Conservation (phyloP, 2,329 filamentous ascomycete genomes). For the Arachnopeziza araneosa region DNA sequence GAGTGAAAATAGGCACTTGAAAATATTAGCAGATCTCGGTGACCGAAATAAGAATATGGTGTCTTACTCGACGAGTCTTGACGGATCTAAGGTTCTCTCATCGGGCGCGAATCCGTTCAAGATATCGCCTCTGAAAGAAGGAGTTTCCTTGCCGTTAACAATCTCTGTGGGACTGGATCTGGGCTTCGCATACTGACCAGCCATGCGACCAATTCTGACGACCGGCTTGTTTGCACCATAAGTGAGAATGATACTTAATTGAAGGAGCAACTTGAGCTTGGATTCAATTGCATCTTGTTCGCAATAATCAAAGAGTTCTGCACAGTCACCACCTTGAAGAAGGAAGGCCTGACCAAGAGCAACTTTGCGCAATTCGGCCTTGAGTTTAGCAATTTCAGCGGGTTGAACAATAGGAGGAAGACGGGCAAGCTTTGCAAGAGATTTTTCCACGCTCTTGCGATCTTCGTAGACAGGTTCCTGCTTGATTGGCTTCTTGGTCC, state of each 20-base stretch:
- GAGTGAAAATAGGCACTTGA: constrained; percentile 87
- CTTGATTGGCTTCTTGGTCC: constrained; percentile 74
- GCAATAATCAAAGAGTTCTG: constrained; percentile 96
- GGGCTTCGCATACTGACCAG: constrained; percentile 96
- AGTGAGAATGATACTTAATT: constrained; percentile 95
- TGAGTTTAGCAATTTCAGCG: constrained; percentile 73
- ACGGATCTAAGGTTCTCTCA: constrained; percentile 76
- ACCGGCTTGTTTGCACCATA: constrained; percentile 80
- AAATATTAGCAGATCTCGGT: constrained; percentile 4
- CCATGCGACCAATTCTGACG: constrained; percentile 91
- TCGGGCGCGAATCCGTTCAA: constrained; percentile 79
- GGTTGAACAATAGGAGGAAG: constrained; percentile 77
- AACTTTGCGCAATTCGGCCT: constrained; percentile 74
- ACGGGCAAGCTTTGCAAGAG: constrained; percentile 57
- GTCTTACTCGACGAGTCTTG: constrained; percentile 64
- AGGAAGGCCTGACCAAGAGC: constrained; percentile 88
- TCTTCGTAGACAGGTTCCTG: constrained; percentile 69
- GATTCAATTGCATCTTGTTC: constrained; percentile 82
- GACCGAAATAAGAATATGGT: not conserved
- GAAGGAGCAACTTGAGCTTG: constrained; percentile 92
- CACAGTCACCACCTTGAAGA: constrained; percentile 93
- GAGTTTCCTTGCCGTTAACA: constrained; percentile 72
- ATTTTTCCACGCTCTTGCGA: constrained; percentile 49
- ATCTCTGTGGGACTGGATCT: constrained; percentile 82
- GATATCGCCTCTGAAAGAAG: constrained; percentile 92